Evolutionary conservation across 1,284 basidiomycete species (phyloP).

Genomic region (Cryptococcus hybrid): DNA sequence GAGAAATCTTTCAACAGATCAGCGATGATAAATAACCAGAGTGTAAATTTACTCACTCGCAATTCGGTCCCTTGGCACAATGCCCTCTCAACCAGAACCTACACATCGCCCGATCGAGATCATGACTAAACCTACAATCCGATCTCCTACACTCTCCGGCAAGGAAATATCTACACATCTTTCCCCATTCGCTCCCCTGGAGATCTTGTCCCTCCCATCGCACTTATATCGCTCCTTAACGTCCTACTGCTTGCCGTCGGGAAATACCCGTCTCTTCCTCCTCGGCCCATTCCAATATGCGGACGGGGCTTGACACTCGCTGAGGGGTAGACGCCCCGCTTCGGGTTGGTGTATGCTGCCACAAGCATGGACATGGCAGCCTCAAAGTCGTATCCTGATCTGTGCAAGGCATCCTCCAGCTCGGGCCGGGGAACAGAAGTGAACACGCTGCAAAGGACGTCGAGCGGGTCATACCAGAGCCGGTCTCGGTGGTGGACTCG

Average conservation of each 20-base stretch:
- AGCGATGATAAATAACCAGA: background rate
- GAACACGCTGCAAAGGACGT: conserved; percentile 91
- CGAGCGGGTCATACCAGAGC: conserved; percentile 75
- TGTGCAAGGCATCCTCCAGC: conserved; percentile 85
- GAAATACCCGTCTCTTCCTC: conserved; percentile 38
- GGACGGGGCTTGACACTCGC: conserved; percentile 30
- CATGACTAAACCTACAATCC: conserved; percentile 95
- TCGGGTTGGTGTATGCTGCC: conserved; percentile 55
- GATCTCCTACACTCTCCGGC: conserved; percentile 93
- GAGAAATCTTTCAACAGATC: conserved; percentile 58
- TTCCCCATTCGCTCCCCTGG: background rate
- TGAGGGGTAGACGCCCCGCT: conserved; percentile 46
- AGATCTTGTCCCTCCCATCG: conserved; percentile 38
- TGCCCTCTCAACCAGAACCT: conserved; percentile 98
- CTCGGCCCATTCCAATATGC: conserved; percentile 24
- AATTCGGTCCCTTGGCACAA: conserved; percentile 85
- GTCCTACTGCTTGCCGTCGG: conserved; percentile 34
- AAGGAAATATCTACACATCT: conserved; percentile 90
- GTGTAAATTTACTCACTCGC: conserved; percentile 42
- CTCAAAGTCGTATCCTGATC: conserved; percentile 92
- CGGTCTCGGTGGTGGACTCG: conserved; percentile 6
- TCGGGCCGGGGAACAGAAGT: conserved; percentile 75
- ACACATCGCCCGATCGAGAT: conserved; percentile 87
- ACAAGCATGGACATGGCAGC: conserved; percentile 89
- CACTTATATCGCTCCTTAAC: conserved; percentile 31